Evolutionary conservation across 768 basidiomycete genomes (phyloP), one percentile per base, ranked within the genome.

Genomic region (Neoboletus brunneissimus): DNA sequence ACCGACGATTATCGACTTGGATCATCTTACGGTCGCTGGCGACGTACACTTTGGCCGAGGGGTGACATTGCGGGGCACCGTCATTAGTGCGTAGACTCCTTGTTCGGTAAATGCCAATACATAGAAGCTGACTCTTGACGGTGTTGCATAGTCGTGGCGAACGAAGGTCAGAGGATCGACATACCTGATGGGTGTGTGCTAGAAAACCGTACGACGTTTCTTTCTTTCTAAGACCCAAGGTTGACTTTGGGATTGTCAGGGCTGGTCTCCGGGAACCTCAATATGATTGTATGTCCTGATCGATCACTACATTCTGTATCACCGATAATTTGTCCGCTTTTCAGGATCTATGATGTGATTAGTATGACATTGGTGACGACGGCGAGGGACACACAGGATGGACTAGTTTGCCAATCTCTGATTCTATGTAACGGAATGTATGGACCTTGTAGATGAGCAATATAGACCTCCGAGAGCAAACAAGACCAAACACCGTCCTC

Each of bases 11-110:
- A 75, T 91, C 58, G 94, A 97, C 68, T 79, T 96, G 61, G 95
- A 97, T 72, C 94, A 97, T 74, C 80, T 97, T 73, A 97, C 95
- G 11, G 91, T 97, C 40, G 86, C 89, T 41, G 94, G 92, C 40
- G 91, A 95, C 71, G 91, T 95, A 34, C 85, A 86, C 77, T 94
- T 96, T 71, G 93, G 93, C 22, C 85, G 88, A 56, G 89, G 89
- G 66, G 86, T 92, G 32, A 90, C 88, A 25, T 80, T 96, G 45
- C 84, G 89, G 27, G 93, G 94, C 7, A 96, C 94, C 34, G 93
- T 95, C 66, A 94, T 96, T 63, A 81, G 85, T 83, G 53, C 16
- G 77, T 68, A 20, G 11, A 42, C 42, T 9, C 7, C n/a, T 42
- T 16, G 9, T 44, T 51, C 40, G 54, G 25, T 23, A 27, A 13